These are phyloP conservation scores for Aspergillus oerlinghausenensis DNA, from an alignment of 2,329 filamentous ascomycete species.

Conservation along the genomic window DNA sequence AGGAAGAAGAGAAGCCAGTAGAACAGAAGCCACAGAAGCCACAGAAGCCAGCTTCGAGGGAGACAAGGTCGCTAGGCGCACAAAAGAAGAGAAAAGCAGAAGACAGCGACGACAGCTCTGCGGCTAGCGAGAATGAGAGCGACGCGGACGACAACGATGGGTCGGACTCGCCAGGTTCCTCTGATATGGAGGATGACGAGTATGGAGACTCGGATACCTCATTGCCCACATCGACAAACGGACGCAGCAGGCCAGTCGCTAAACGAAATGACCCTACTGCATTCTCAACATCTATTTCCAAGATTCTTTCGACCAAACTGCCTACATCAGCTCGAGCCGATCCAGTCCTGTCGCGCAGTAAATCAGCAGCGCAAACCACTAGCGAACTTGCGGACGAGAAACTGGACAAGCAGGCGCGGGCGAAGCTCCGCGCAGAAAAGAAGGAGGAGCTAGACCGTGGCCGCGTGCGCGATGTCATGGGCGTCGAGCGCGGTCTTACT, in stretches of 20 bases:
- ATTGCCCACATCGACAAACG: conserved; percentile 41
- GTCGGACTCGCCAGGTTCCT: conserved; percentile 23
- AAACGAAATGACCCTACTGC: conserved; percentile 90
- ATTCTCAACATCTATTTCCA: conserved; percentile 88
- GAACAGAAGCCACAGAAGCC: conserved; percentile 14
- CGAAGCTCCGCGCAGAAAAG: conserved; percentile 76
- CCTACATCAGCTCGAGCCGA: conserved; percentile 76
- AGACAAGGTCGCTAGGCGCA: conserved; percentile 17
- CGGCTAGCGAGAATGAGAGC: conserved; percentile 25
- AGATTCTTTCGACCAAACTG: conserved; percentile 87
- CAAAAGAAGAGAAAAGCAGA: conserved; percentile 14
- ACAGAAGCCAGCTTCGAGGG: conserved; percentile 13
- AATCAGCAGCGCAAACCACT: conserved; percentile 66
- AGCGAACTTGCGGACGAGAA: conserved; percentile 69
- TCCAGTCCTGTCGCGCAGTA: conserved; percentile 84
- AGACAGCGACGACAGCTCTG: conserved; percentile 15
- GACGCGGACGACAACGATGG: conserved; percentile 27
- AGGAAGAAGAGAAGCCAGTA: conserved; percentile 20
- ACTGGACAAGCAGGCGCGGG: conserved; percentile 75
- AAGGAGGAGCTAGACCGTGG: conserved; percentile 77
- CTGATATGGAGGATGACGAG: conserved; percentile 31
- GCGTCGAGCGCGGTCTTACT: conserved; percentile 51
- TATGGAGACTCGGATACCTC: conserved; percentile 38
- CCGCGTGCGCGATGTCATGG: conserved; percentile 79
- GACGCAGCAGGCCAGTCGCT: conserved; percentile 31